Evolutionary conservation across 2,329 filamentous ascomycete genomes (phyloP).

Genomic region (Ophiostoma tasmaniense): DNA sequence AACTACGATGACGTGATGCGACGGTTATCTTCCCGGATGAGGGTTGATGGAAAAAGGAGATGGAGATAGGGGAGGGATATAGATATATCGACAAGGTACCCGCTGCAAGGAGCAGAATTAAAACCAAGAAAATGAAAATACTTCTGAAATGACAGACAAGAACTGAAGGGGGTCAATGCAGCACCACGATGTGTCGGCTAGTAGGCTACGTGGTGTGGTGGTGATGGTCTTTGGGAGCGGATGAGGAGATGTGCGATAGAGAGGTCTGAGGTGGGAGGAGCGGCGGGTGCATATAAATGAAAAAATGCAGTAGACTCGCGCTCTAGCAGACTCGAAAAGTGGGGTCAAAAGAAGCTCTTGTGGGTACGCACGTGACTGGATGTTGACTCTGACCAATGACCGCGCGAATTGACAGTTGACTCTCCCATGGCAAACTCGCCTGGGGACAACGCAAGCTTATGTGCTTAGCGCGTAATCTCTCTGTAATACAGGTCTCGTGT

Average conservation of each 20-base stretch:
- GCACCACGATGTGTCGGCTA: background rate
- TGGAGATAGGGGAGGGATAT: conserved; percentile 7
- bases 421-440: too few relatives aligned
- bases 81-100: background rate
- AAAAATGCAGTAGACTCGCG: background rate
- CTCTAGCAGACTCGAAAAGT: background rate
- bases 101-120: background rate
- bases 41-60: background rate
- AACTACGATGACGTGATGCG: conserved; percentile 16
- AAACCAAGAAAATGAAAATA: background rate
- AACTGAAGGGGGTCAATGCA: background rate
- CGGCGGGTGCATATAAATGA: background rate
- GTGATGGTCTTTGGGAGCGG: background rate
- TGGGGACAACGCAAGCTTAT: background rate
- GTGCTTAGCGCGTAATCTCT: background rate
- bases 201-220: background rate
- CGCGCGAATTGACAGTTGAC: too few relatives aligned
- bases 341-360: background rate
- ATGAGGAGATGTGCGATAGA: background rate
- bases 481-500: background rate
- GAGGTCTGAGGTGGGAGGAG: background rate
- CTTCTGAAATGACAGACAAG: conserved; percentile 13
- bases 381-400: background rate
- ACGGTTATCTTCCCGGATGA: conserved; percentile 21
- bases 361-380: background rate